Conservation (phyloP, 2,329 filamentous ascomycete species). For the Trichoderma atroviride region DNA sequence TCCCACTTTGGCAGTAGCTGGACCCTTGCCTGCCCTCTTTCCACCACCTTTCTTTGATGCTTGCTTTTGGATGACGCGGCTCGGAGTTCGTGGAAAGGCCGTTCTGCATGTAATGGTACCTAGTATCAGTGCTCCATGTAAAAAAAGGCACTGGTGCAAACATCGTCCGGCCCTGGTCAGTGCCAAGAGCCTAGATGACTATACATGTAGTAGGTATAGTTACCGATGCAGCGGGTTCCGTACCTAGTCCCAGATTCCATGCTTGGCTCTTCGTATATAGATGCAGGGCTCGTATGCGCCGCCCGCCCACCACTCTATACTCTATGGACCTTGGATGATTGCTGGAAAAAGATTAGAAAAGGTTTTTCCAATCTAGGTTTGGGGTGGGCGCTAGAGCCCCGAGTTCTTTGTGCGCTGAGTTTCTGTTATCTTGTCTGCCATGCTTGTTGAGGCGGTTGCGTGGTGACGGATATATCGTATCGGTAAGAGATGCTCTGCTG, state of each 20-base stretch:
- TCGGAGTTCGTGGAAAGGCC: neutral
- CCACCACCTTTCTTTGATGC: neutral
- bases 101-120: neutral
- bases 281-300: neutral
- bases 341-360: neutral
- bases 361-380: conserved; percentile 2
- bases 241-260: neutral
- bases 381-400: neutral
- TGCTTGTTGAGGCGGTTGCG: neutral
- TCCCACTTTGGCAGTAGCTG: neutral
- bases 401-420: neutral
- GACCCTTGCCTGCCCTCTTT: neutral
- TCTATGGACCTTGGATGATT: conserved; percentile 6
- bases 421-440: neutral
- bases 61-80: neutral
- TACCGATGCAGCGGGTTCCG: neutral
- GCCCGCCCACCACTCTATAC: conserved; percentile 9
- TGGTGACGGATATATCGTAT: conserved; percentile 4
- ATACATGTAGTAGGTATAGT: no score
- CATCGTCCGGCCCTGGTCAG: neutral
- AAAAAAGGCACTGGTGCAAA: neutral
- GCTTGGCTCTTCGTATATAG: neutral
- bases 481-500: neutral
- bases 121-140: neutral
- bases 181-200: neutral